Evolutionary conservation across 352 stramenopile genomes (phyloP).

Genomic region (Phytophthora fragariae): DNA sequence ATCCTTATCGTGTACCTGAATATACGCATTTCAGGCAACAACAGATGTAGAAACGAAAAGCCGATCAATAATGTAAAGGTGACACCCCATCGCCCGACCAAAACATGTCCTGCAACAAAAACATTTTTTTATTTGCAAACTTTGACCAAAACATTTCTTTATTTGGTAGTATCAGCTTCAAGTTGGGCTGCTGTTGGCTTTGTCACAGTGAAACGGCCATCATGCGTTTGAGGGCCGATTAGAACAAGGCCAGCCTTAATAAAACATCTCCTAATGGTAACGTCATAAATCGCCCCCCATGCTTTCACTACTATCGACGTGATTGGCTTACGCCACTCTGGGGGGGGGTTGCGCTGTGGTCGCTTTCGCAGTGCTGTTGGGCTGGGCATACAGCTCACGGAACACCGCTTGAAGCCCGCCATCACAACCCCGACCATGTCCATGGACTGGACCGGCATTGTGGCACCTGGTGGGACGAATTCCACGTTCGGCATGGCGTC

Average conservation of each 20-base stretch:
- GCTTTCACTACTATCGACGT: not conserved
- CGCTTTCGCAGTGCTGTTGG: not conserved
- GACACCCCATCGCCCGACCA: not conserved
- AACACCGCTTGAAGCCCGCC: not conserved
- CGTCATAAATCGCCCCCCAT: not conserved
- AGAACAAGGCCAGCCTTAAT: not conserved
- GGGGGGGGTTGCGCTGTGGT: not conserved
- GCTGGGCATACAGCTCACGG: not conserved
- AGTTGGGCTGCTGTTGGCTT: not conserved
- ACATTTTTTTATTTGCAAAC: not conserved
- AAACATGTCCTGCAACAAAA: not conserved
- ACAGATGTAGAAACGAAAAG: not conserved
- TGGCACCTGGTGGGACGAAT: not conserved
- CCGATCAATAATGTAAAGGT: not conserved
- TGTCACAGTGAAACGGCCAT: not conserved
- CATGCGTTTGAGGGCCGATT: not conserved
- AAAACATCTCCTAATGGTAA: not conserved
- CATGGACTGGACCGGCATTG: not conserved
- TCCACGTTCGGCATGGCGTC: not conserved
- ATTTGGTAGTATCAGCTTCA: not conserved
- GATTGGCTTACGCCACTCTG: not conserved
- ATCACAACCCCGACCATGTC: no score
- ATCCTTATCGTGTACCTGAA: no score
- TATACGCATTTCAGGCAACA: no score
- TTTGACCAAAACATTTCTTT: not conserved